Percentiles rank a stretch among this genome's conserved stretches.
Conservation (phyloP, 2,329 filamentous ascomycete species). For the Paecilomyces fulvus region DNA sequence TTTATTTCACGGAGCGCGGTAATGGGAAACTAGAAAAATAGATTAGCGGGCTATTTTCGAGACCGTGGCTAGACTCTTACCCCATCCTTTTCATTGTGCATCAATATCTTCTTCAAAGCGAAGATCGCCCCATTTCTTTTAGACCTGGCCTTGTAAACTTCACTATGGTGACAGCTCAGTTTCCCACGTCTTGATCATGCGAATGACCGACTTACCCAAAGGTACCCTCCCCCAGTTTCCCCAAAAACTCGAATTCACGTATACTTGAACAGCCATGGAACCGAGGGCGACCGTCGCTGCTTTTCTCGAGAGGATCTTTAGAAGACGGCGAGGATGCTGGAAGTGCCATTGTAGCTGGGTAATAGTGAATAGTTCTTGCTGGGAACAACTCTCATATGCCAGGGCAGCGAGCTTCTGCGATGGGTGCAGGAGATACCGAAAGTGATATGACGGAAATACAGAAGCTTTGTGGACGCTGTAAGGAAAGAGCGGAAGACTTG, state of each 20-base stretch:
- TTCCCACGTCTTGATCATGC: neutral
- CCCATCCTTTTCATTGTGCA: slow-evolving; percentile 98
- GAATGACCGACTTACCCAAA: slow-evolving; percentile 59
- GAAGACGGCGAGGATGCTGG: slow-evolving; percentile 15
- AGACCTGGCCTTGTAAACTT: slow-evolving; percentile 83
- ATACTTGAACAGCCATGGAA: slow-evolving; percentile 72
- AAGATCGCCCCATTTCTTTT: slow-evolving; percentile 66
- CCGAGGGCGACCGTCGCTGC: slow-evolving; percentile 42
- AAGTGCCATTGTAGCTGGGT: slow-evolving; percentile 23
- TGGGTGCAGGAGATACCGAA: neutral
- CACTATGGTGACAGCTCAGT: slow-evolving; percentile 40
- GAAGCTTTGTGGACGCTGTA: neutral
- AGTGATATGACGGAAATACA: neutral
- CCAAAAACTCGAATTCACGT: slow-evolving; percentile 32
- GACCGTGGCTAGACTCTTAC: slow-evolving; percentile 39
- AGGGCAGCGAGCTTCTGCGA: neutral
- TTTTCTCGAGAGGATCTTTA: slow-evolving; percentile 37
- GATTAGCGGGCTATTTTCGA: neutral
- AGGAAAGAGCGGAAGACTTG: neutral
- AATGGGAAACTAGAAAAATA: slow-evolving; percentile 67
- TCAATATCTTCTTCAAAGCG: slow-evolving; percentile 95
- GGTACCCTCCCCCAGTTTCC: slow-evolving; percentile 78
- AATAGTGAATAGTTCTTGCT: neutral
- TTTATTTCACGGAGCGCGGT: slow-evolving; percentile 97
- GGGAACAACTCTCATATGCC: too few relatives aligned